Evolutionary conservation across 139 green algal species (phyloP).

Genomic region (Ettlia oleoabundans): DNA sequence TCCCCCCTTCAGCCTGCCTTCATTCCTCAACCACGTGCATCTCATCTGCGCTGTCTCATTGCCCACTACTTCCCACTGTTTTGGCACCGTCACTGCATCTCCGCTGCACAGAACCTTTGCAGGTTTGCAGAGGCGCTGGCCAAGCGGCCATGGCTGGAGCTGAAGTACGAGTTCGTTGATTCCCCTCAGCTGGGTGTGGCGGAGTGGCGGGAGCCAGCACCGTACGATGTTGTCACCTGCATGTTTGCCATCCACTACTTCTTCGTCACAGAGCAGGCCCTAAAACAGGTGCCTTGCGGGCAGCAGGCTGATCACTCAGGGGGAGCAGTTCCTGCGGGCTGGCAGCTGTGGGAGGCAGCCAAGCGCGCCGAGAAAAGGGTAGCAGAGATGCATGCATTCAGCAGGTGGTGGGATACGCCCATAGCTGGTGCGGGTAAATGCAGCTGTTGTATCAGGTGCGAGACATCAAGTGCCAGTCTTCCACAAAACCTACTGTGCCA

Average conservation of each 20-base stretch:
- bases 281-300: constrained; percentile 48
- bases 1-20: too few relatives aligned
- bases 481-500: too few relatives aligned
- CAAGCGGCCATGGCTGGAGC: neutral
- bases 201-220: constrained; percentile 38
- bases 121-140: constrained; percentile 23
- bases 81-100: too few relatives aligned
- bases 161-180: constrained; percentile 55
- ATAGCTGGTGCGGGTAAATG: neutral
- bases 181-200: constrained; percentile 47
- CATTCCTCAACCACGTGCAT: too few relatives aligned
- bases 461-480: too few relatives aligned
- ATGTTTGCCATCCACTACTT: constrained; percentile 99
- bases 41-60: too few relatives aligned
- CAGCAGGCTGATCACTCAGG: neutral
- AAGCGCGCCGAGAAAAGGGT: too few relatives aligned
- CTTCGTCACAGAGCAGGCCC: constrained; percentile 70
- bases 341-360: too few relatives aligned
- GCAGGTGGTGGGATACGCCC: neutral
- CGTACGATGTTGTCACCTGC: constrained; percentile 85
- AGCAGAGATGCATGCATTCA: neutral
- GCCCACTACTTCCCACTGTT: too few relatives aligned
- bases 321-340: too few relatives aligned
- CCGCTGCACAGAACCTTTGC: too few relatives aligned
- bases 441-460: neutral